Evolutionary conservation across 2,329 filamentous ascomycete species (phyloP), one percentile per base, ranked within the genome.

Genomic region (Epicoccum sorghinum): DNA sequence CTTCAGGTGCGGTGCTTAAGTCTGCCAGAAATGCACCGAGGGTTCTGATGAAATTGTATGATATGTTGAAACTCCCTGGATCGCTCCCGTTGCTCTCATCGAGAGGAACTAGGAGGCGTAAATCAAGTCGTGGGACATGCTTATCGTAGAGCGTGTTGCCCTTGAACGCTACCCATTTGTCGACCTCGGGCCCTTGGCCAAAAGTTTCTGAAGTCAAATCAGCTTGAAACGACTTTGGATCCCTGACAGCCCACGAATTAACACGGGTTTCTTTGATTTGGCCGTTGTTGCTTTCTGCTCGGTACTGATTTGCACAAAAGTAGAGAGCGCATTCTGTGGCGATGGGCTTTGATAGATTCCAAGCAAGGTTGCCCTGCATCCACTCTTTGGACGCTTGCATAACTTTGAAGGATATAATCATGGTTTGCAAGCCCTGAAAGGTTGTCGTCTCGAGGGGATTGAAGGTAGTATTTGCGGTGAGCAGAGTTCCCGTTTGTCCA

Each of bases 301-400:
- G 29, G 7, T 58, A 59, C 5, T 43, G 47, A 7, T 61, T 61
- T 10, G 56, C 43, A 27, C 55, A 61, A 5, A 57, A 27, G 24
- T 61, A 59, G 3, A 61, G 33, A 7, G 47, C 55, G 14, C 58
- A 61, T 22, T 61, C 58, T 13, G 55, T 61, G 9, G 52, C 58
- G 0, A 33, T 36, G 3, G 55, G 52, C 2, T 25, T 33, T 14
- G 52, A 38, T 9, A 32, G 32, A 3, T 59, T 44, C 53, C 58
- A 61, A 6, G 35, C 8, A 0, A 38, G n/a, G 6, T 47, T 30
- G 2, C 8, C n/a, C 5, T 50, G 5, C 4, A 59, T 12, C 35
- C 32, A 58, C 9, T 54, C 47, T 12, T 57, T 32, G 4, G 56
- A 13, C 9, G 39, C 55, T 42, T 35, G 41, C 40, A 57, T 14